phyloP scores from a whole-genome alignment of 305 asterid genomes.

The Rubia tinctorum region DNA sequence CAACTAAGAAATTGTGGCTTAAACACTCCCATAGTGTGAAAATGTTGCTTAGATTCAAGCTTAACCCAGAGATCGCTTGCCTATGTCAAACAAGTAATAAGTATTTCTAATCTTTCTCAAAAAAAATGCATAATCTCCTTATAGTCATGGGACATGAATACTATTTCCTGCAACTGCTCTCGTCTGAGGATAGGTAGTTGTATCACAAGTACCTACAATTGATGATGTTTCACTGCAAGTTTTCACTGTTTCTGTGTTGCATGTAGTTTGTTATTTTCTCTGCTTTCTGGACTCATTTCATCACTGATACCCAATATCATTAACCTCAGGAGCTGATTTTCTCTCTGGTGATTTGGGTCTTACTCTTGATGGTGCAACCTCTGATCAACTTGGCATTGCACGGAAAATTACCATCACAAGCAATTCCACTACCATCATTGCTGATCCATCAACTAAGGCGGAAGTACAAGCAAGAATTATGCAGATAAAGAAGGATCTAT shows the following conservation, averaged over 20 bases:
- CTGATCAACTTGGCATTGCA: constrained; percentile 98
- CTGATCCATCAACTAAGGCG: constrained; percentile 87
- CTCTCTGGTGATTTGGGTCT: constrained; percentile 84
- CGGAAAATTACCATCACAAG: constrained; percentile 65
- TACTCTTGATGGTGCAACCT: constrained; percentile 70
- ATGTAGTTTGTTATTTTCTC: neutral
- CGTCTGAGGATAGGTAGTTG: neutral
- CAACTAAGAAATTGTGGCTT: neutral
- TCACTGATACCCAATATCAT: constrained; percentile 9
- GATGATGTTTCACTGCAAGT: neutral
- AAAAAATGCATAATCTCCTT: neutral
- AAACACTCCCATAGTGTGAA: neutral
- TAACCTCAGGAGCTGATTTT: constrained; percentile 84
- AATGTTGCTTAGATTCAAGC: neutral
- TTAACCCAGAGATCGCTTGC: neutral
- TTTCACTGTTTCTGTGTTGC: neutral
- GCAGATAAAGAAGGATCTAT: constrained; percentile 91
- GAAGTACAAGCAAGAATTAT: constrained; percentile 86
- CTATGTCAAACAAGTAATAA: neutral
- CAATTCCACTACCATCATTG: constrained; percentile 71
- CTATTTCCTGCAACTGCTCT: neutral
- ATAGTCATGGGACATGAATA: too few species aligned
- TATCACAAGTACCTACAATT: neutral
- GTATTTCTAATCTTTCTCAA: neutral
- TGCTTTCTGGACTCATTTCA: neutral